Base-by-base conservation (phyloP, 2,329 filamentous ascomycete genomes). In the Aurifilum marmelostoma region DNA sequence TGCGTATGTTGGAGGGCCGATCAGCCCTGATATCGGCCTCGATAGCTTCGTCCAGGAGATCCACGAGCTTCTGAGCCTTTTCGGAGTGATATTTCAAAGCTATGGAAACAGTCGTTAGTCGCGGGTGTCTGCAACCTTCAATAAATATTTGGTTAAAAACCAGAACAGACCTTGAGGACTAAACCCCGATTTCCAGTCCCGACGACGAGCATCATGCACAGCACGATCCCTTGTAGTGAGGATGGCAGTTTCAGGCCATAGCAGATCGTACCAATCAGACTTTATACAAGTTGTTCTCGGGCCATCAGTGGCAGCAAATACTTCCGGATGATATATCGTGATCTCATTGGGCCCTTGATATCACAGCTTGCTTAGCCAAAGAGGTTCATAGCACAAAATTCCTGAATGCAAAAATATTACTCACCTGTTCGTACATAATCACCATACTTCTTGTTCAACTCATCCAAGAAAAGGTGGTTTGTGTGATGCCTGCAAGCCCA, bases 211-310 rank as follows among this genome's bases (percentile, higher is more conserved):
- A 24, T 64, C 71, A 65, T 76, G 74, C 16, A 75, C 58, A 6
- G 72, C 59, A 56, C 72, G 73, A 54, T 73, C 64, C 12, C 75
- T 70, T 11, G 72, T 69, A 3, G 73, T 74, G 54, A 73, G 66
- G 27, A 75, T 69, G 21, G 72, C 68, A 7, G 60, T 63, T 14
- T 69, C 64, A 9, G 74, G 75, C 34, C 72, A 58, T 60, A 76
- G 43, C 24, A 77, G 62, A 52, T 76, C 74, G 41, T 77, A 75
- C 73, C 73, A 76, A 27, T 75, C 75, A 0, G 74, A 69, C 63
- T 76, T 77, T 41, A 73, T 70, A 59, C 72, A 75, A 32, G 73
- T 69, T 16, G 74, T 73, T 11, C 73, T 70, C 18, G 72, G 73
- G 3, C 75, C 74, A 54, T 76, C 75, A 5, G 73, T 66, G 5